Evolutionary conservation across 345 rosid genomes (phyloP).

Genomic region (Arabis alpina): DNA sequence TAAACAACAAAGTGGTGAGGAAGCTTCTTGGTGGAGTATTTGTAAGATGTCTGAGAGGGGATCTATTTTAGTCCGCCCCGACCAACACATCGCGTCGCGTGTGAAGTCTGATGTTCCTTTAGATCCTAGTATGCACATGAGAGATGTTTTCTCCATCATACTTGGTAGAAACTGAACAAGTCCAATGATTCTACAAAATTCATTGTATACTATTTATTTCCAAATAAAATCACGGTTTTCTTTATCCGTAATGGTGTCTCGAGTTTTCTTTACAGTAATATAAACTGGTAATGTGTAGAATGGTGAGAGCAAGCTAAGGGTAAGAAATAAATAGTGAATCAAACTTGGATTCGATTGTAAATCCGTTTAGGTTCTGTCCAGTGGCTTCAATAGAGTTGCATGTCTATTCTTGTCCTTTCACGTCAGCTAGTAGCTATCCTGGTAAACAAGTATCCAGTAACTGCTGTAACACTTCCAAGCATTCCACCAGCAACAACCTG

Average conservation of each 20-base stretch:
- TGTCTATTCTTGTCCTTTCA: neutral
- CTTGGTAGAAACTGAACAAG: conserved; percentile 46
- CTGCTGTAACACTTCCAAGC: conserved; percentile 73
- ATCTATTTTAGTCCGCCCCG: conserved; percentile 77
- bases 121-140: conserved; percentile 61
- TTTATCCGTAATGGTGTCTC: conserved; percentile 17
- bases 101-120: conserved; percentile 47
- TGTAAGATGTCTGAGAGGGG: conserved; percentile 74
- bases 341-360: conserved; percentile 8
- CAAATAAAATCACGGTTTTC: conserved; percentile 20
- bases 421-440: conserved; percentile 39
- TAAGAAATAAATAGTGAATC: conserved; percentile 6
- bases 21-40: conserved; percentile 75
- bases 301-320: conserved; percentile 3
- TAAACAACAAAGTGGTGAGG: conserved; percentile 31
- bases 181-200: neutral
- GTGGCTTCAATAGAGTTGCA: conserved; percentile 19
- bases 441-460: conserved; percentile 59
- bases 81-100: conserved; percentile 87
- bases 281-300: conserved; percentile 2
- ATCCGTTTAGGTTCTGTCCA: conserved; percentile 2
- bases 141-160: conserved; percentile 54
- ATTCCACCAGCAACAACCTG: conserved; percentile 89
- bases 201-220: conserved; percentile 27
- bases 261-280: conserved; percentile 33